phyloP scores from a whole-genome alignment of 192 early-diverging fungal genomes.

The Gamsiella multidivaricata region DNA sequence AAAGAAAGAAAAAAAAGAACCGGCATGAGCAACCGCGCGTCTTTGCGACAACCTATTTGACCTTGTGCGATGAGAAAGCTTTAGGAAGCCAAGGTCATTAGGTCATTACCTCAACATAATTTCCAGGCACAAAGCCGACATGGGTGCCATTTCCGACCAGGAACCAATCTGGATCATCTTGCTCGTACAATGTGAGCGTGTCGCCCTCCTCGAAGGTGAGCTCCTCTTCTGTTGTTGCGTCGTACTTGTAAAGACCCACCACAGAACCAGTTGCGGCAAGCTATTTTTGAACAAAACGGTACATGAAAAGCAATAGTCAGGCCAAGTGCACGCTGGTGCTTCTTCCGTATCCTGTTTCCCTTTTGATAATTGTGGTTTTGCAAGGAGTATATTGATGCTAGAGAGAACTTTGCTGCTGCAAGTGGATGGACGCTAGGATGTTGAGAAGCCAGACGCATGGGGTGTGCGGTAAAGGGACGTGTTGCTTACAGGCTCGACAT shows the following conservation, averaged over 20 bases:
- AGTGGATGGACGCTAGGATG: too few relatives aligned
- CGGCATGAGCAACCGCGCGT: too few relatives aligned
- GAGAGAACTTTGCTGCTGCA: too few relatives aligned
- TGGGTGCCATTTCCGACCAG: slow-evolving; percentile 75
- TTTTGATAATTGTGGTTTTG: too few relatives aligned
- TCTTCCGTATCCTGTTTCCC: background rate
- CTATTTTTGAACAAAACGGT: slow-evolving; percentile 53
- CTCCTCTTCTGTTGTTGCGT: slow-evolving; percentile 86
- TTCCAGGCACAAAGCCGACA: slow-evolving; percentile 88
- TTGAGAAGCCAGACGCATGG: too few relatives aligned
- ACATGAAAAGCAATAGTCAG: background rate
- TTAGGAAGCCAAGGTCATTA: too few relatives aligned
- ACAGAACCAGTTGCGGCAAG: slow-evolving; percentile 67
- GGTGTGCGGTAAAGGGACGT: too few relatives aligned
- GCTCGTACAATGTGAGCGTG: slow-evolving; percentile 79
- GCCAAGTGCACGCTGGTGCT: background rate
- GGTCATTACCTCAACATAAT: slow-evolving; percentile 83
- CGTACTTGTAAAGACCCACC: slow-evolving; percentile 85
- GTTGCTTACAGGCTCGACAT: slow-evolving; percentile 75
- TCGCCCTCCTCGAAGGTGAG: slow-evolving; percentile 82
- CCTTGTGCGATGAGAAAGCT: too few relatives aligned
- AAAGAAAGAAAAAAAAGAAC: background rate
- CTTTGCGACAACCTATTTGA: too few relatives aligned
- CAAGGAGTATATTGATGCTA: too few relatives aligned
- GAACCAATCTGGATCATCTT: slow-evolving; percentile 94